Evolutionary conservation across 345 rosid species (phyloP).

Genomic region (Eucalyptus coolabah): DNA sequence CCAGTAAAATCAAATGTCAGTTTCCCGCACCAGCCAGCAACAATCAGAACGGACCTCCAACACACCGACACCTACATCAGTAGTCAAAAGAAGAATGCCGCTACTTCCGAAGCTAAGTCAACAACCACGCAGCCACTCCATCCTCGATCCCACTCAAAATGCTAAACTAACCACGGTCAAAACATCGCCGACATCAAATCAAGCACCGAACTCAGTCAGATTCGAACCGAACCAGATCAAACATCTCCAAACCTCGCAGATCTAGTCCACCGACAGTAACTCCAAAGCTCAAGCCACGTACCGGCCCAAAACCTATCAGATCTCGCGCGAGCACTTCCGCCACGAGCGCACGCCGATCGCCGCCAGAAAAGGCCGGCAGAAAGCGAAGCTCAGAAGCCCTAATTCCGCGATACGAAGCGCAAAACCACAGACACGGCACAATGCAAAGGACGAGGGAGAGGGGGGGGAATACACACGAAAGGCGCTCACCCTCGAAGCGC

Average conservation of each 20-base stretch:
- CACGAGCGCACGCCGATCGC: neutral
- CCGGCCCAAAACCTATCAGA: neutral
- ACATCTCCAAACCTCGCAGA: neutral
- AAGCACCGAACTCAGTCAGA: neutral
- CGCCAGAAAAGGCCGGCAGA: neutral
- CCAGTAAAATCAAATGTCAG: neutral
- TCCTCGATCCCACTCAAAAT: accelerated
- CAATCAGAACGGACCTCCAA: neutral
- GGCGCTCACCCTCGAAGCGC: constrained; percentile 60
- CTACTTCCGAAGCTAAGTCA: accelerated
- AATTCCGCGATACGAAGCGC: neutral
- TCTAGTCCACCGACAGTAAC: neutral
- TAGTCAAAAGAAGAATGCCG: neutral
- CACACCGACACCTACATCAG: neutral
- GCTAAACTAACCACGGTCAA: neutral
- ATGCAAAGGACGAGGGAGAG: neutral
- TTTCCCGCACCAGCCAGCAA: neutral
- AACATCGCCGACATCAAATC: neutral
- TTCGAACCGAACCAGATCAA: neutral
- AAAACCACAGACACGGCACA: neutral
- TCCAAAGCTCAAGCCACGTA: neutral
- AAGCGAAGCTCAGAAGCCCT: neutral
- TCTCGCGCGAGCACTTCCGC: neutral
- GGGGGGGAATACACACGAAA: accelerated
- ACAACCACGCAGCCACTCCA: neutral